Conservation (phyloP, 2,329 filamentous ascomycete genomes). For the Pseudonectria foliicola region DNA sequence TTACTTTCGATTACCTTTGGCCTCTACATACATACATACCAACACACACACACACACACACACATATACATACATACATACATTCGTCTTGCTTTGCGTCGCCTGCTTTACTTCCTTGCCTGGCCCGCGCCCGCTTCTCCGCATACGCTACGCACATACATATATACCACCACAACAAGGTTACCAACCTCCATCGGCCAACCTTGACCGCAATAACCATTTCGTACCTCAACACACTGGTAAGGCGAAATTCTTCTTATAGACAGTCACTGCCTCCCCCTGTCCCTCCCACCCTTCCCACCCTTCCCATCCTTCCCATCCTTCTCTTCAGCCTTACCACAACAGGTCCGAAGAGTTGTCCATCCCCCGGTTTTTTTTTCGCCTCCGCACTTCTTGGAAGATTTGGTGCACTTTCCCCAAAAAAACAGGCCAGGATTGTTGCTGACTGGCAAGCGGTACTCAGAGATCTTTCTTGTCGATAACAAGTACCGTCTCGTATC, state of each 20-base stretch:
- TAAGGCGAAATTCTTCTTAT: background rate
- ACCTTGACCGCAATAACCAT: too few relatives aligned
- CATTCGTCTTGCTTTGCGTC: constrained; percentile 3
- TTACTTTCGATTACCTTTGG: constrained; percentile 1
- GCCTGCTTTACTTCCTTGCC: background rate
- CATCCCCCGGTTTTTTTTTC: constrained; percentile 11
- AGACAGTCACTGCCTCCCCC: constrained; percentile 1
- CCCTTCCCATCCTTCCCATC: constrained; percentile 1
- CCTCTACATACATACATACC: background rate
- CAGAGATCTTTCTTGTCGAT: too few relatives aligned
- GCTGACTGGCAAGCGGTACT: too few relatives aligned
- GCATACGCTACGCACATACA: background rate
- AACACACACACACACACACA: background rate
- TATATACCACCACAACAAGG: too few relatives aligned
- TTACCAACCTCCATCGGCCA: too few relatives aligned
- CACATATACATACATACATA: background rate
- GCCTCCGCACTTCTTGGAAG: constrained; percentile 9
- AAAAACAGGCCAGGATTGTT: too few relatives aligned
- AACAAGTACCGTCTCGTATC: too few relatives aligned
- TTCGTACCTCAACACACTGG: too few relatives aligned
- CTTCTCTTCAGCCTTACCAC: constrained; percentile 14
- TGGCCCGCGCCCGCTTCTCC: background rate
- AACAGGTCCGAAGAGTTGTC: constrained; percentile 4
- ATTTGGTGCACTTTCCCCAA: constrained; percentile 2
- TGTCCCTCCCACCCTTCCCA: constrained; percentile 1